Conservation (phyloP, 345 rosid species). For the thale cress (Arabidopsis thaliana) region TAIR10.1 NC_003071.7:19010001-19010500, state of each 20-base stretch:
- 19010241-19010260: constrained; percentile 9
- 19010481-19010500: not conserved
- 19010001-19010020: not conserved
- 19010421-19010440: constrained; percentile 2
- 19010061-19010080: too few species aligned
- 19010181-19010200: constrained; percentile 21
- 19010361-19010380: not conserved
- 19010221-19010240: not conserved
- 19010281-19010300: constrained; percentile 22
- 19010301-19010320: constrained; percentile 42
- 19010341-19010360: constrained; percentile 10
- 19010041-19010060: not conserved
- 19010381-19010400: constrained; percentile 21
- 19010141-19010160: not conserved
- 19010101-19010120: not conserved
- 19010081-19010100: not conserved
- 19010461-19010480: not conserved
- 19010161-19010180: constrained; percentile 6
- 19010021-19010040: not conserved
- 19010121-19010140: not conserved
- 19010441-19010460: not conserved
- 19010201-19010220: constrained; percentile 1
- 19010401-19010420: constrained; percentile 27
- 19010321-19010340: constrained; percentile 34
- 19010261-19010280: constrained; percentile 7